phyloP scores from a whole-genome alignment of 805 yeast species.

The Suhomyces kilbournensis region DNA sequence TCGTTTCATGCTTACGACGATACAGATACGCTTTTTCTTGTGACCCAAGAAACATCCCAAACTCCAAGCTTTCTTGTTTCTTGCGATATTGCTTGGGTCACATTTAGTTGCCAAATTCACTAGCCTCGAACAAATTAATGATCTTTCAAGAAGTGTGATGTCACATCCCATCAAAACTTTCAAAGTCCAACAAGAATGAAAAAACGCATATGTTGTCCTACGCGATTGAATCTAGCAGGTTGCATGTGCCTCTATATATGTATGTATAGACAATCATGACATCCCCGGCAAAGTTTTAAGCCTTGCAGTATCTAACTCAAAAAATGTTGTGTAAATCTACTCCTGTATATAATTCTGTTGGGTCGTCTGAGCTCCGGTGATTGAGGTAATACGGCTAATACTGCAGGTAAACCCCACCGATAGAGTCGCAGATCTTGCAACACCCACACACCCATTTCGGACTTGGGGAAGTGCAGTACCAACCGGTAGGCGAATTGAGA shows the following conservation, averaged over 20 bases:
- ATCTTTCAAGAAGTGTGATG: background rate
- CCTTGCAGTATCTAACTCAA: background rate
- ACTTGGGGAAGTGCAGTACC: background rate
- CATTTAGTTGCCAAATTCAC: background rate
- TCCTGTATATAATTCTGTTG: conserved; percentile 5
- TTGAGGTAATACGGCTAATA: background rate
- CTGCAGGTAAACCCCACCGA: conserved; percentile 1
- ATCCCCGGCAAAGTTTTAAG: background rate
- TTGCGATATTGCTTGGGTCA: background rate
- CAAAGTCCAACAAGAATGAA: background rate
- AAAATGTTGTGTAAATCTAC: background rate
- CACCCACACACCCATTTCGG: background rate
- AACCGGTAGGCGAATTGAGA: background rate
- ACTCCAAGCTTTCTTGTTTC: background rate
- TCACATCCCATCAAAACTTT: background rate
- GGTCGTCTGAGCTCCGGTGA: background rate
- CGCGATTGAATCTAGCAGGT: background rate
- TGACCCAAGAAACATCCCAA: too few species aligned
- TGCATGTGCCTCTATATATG: background rate
- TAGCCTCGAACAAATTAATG: background rate
- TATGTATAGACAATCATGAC: background rate
- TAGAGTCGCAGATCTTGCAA: background rate
- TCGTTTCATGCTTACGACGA: background rate
- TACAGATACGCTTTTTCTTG: background rate
- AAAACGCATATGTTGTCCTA: background rate